Evolutionary conservation across 2,329 filamentous ascomycete genomes (phyloP), one percentile per base, ranked within the genome.

Genomic region (Aspergillus versicolor): DNA sequence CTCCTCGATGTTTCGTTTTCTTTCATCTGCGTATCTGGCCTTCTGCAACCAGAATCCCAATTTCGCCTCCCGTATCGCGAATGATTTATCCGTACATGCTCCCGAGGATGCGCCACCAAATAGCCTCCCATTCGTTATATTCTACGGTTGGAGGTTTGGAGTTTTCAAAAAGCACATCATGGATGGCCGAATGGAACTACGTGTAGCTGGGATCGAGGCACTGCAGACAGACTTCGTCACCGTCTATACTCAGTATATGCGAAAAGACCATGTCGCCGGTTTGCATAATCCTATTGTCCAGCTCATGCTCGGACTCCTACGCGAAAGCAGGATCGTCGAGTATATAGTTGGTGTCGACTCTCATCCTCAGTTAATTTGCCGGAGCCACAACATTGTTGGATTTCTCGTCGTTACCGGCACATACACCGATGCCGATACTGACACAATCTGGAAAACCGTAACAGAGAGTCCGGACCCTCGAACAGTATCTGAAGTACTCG

Each of bases 331-430:
- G 52, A 79, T 97, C 24, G 84, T 96, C 22, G 86, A 92, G 58
- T 97, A 97, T 73, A 86, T 99, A 45, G 84, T 97, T 51, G 91
- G 93, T 2, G 87, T 93, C 13, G 92, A 92, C 55, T 97, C 93
- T 32, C 94, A 97, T 68, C 91, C 92, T 1, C 92, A 96, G 68
- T 85, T 97, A 52, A 94, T 95, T 19, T 81, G 83, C 37, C 86
- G 92, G 63, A 90, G 90, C 67, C 82, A 83, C 41, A 96, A 96
- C 61, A 89, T 97, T 52, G 81, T 97, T 47, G 90, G 90, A 1
- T 97, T 97, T 67, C 79, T 97, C 51, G 84, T 91, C 21, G 89
- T 94, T 13, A 94, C 90, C 0, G 81, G 82, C 53, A 88, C 85
- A 13, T 96, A 93, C 73, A 84, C 83, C 0, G 73, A 85, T 34